phyloP scores from a whole-genome alignment of 2,329 filamentous ascomycete species.

The Colletotrichum melonis region DNA sequence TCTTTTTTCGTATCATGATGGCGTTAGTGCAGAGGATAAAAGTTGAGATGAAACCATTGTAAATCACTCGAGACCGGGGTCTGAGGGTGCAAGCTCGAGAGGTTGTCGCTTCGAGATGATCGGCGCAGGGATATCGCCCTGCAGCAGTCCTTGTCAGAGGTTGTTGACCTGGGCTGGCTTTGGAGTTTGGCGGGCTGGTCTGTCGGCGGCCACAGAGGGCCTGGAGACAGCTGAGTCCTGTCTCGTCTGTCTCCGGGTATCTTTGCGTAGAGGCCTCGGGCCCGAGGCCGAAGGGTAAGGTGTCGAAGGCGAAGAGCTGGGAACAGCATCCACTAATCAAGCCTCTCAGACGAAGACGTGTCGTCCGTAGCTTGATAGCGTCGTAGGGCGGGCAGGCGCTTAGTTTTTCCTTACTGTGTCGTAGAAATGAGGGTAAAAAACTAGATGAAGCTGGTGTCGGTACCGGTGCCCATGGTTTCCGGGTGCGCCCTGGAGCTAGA shows the following conservation, averaged over 20 bases:
- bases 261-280: slow-evolving; percentile 4
- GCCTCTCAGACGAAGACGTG: slow-evolving; percentile 2
- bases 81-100: slow-evolving; percentile 24
- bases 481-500: slow-evolving; percentile 30
- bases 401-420: not conserved
- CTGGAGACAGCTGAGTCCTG: slow-evolving; percentile 17
- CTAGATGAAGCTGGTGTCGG: not conserved
- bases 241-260: slow-evolving; percentile 1
- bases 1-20: slow-evolving; percentile 29
- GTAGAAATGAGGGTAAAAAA: not conserved
- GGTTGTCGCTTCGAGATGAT: slow-evolving; percentile 27
- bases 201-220: slow-evolving; percentile 5
- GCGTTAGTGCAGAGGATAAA: slow-evolving; percentile 27
- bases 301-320: not conserved
- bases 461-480: slow-evolving; percentile 2
- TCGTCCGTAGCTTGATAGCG: slow-evolving; percentile 6
- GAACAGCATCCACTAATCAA: slow-evolving; percentile 1
- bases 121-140: slow-evolving; percentile 32
- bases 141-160: slow-evolving; percentile 32
- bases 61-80: slow-evolving; percentile 36
- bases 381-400: not conserved
- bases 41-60: slow-evolving; percentile 37
- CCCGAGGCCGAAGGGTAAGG: slow-evolving; percentile 6
- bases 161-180: not conserved
- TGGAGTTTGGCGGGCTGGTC: slow-evolving; percentile 15